Evolutionary conservation across 2,329 filamentous ascomycete genomes (phyloP).

Genomic region (Clonostachys rosea): DNA sequence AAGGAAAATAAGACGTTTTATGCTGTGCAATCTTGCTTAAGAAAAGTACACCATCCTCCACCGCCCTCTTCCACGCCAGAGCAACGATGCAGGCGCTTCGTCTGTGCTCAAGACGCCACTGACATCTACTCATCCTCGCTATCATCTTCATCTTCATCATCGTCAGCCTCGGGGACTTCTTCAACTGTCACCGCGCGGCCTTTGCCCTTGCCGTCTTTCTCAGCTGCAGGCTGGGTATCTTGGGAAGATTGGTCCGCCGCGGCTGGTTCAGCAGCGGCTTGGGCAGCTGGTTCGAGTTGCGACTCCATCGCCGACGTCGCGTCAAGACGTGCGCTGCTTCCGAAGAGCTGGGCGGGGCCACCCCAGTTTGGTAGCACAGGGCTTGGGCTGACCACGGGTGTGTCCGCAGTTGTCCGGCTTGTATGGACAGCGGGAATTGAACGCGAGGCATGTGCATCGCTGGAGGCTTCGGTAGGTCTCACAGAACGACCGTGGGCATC

Average conservation of each 20-base stretch:
- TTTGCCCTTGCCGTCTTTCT: slow-evolving; percentile 27
- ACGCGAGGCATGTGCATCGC: neutral
- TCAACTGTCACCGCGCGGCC: slow-evolving; percentile 41
- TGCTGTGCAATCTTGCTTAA: neutral
- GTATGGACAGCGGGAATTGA: neutral
- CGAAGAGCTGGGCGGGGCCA: slow-evolving; percentile 42
- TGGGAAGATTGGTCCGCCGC: slow-evolving; percentile 1
- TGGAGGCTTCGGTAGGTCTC: slow-evolving; percentile 5
- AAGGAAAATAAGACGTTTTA: neutral
- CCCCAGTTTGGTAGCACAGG: slow-evolving; percentile 47
- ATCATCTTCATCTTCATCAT: slow-evolving; percentile 18
- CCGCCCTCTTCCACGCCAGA: no score
- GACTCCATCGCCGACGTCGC: neutral
- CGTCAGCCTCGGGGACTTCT: slow-evolving; percentile 31
- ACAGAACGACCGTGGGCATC: neutral
- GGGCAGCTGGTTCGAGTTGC: neutral
- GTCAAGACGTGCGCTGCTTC: slow-evolving; percentile 18
- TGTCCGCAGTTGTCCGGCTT: slow-evolving; percentile 6
- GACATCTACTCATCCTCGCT: slow-evolving; percentile 10
- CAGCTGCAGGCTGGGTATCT: neutral
- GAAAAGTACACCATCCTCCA: neutral
- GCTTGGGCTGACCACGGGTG: slow-evolving; percentile 39
- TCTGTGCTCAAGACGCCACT: no score
- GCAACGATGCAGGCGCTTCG: no score
- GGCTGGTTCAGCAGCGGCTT: slow-evolving; percentile 4